Base-by-base conservation (phyloP, 2,329 filamentous ascomycete species). In the Teratosphaeria pseudoeucalypti region DNA sequence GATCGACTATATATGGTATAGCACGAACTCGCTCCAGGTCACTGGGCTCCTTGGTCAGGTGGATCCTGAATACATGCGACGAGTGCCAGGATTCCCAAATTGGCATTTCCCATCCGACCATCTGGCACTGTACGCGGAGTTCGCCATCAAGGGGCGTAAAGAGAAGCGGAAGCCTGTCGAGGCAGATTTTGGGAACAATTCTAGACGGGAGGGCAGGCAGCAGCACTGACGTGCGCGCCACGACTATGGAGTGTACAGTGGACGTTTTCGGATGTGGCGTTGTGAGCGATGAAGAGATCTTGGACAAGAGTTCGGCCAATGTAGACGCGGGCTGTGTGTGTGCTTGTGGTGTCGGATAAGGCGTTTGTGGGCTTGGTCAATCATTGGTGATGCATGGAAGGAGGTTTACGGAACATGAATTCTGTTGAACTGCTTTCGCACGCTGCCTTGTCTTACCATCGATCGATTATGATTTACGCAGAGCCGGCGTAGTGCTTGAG, bases 1-100 rank as follows among this genome's bases (percentile, higher is more conserved):
- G 60, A 88, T 99, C 66, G 94, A 99, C 73, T 96, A 97, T 75
- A 90, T 99, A 69, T 97, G 92, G 91, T 99, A 95, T 76, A 92
- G 91, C 59, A 92, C 90, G 60, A 96, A 94, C 74, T 85, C 88
- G 26, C 79, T 96, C 53, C 89, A 94, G 71, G 88, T 95, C 27
- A 86, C 90, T 19, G 88, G 88, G 57, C 76, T 96, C 57, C 85
- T 96, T 3, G 92, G 92, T 34, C 88, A 92, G 52, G 89, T 95
- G 2, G 92, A 96, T 72, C 83, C 86, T 64, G 84, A 89, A 32
- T 94, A 95, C 72, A 84, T 96, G 60, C 87, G 89, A 73, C 84
- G 87, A 57, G 90, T 96, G 29, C 91, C 92, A 3, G 91, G 91
- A 0, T 96, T 96, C 76, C 92, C 92, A 23, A 92, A 94, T 73